phyloP scores from a whole-genome alignment of 371 early-diverging fungal genomes.

The Haplosporangium sp. region DNA sequence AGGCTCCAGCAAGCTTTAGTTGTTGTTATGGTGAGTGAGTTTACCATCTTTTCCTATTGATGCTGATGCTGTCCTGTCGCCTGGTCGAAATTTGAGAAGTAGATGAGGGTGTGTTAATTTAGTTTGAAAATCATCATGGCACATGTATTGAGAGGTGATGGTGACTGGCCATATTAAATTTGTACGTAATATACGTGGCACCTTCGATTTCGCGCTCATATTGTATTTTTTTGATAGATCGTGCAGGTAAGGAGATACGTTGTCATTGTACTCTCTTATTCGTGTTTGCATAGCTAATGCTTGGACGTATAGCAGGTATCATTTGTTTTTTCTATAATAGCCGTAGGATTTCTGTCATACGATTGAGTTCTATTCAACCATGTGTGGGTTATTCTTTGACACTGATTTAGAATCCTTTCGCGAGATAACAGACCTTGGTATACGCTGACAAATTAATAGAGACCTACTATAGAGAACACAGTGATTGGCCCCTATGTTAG shows the following conservation, averaged over 20 bases:
- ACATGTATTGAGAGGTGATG: background rate
- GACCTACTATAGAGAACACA: background rate
- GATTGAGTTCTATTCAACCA: background rate
- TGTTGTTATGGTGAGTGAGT: background rate
- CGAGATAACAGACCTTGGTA: conserved; percentile 1
- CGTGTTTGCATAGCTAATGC: conserved; percentile 26
- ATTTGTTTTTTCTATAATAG: conserved; percentile 6
- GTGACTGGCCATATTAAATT: background rate
- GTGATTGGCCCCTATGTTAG: background rate
- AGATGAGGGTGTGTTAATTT: no score
- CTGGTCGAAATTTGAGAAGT: background rate
- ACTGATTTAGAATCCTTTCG: background rate
- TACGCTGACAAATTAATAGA: background rate
- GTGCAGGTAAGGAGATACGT: conserved; percentile 16
- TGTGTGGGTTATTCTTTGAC: background rate
- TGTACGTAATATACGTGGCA: background rate
- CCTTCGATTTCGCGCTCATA: background rate
- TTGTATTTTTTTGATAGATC: conserved; percentile 17
- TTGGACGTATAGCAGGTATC: conserved; percentile 10
- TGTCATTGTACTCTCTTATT: conserved; percentile 27
- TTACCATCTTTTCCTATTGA: conserved; percentile 2
- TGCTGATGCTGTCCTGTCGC: background rate
- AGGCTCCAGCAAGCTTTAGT: background rate
- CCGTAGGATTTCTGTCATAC: background rate
- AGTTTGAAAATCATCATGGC: no score